These are phyloP conservation scores for Kodamaea alishanica DNA, from an alignment of 1,139 yeast genomes.

Conservation along the genomic window DNA sequence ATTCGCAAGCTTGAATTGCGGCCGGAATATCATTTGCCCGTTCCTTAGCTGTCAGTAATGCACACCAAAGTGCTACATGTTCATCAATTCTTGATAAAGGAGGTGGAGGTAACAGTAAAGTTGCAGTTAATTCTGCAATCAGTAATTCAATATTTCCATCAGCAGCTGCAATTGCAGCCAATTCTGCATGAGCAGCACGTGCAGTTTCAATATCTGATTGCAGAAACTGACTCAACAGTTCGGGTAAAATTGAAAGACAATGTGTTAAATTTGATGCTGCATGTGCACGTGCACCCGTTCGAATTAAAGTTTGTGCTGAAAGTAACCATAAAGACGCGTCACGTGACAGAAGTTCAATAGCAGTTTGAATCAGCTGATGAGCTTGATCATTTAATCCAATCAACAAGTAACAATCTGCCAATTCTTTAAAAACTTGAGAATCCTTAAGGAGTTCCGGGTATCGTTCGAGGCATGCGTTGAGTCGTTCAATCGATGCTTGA, in stretches of 20 bases:
- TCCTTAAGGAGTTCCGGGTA: conserved; percentile 33
- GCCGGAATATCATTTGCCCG: conserved; percentile 45
- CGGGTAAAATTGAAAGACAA: conserved; percentile 39
- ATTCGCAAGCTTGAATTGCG: conserved; percentile 47
- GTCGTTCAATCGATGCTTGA: conserved; percentile 41
- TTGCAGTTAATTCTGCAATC: conserved; percentile 45
- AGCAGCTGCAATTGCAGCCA: conserved; percentile 52
- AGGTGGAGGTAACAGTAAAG: conserved; percentile 49
- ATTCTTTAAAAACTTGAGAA: conserved; percentile 40
- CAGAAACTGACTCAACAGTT: conserved; percentile 22
- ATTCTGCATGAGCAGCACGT: conserved; percentile 49
- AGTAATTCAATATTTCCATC: conserved; percentile 48
- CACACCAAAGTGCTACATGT: conserved; percentile 50
- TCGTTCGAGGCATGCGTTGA: conserved; percentile 36
- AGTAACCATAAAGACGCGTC: conserved; percentile 47
- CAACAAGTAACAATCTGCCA: conserved; percentile 47
- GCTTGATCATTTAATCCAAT: conserved; percentile 50
- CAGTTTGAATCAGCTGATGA: conserved; percentile 45
- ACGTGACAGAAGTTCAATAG: conserved; percentile 38
- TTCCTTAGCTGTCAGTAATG: conserved; percentile 49
- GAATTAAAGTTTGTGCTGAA: conserved; percentile 43
- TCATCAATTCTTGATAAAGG: conserved; percentile 43
- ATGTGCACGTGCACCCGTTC: conserved; percentile 41
- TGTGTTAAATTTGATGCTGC: conserved; percentile 47
- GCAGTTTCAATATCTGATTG: conserved; percentile 42